A percentile compares a stretch with the other conserved stretches of the same genome.
phyloP scores from a whole-genome alignment of 2,329 filamentous ascomycete genomes.

The Penicillium hordei region DNA sequence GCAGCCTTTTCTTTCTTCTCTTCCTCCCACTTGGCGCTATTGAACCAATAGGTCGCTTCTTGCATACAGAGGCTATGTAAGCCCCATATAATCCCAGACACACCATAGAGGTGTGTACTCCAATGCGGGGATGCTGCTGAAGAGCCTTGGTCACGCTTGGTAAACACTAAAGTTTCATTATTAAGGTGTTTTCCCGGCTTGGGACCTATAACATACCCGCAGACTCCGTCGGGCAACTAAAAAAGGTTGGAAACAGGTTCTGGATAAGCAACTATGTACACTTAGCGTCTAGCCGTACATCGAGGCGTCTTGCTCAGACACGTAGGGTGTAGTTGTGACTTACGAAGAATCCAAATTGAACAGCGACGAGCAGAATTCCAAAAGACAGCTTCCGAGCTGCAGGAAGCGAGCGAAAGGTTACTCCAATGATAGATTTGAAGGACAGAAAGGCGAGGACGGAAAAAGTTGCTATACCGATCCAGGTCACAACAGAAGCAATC shows the following conservation, averaged over 20 bases:
- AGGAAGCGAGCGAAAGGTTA: no score
- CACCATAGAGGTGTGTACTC: background rate
- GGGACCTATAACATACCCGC: background rate
- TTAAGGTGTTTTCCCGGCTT: background rate
- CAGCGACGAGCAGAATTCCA: no score
- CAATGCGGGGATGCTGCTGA: background rate
- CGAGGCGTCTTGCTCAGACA: no score
- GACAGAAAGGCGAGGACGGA: no score
- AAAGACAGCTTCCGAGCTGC: no score
- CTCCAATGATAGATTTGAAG: no score
- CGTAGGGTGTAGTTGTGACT: no score
- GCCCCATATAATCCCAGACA: background rate
- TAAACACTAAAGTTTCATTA: background rate
- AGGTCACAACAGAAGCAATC: no score
- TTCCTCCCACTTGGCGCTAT: background rate
- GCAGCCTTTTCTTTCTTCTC: background rate
- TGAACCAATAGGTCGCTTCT: background rate
- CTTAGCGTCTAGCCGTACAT: no score
- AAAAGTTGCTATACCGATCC: no score
- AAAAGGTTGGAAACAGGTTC: background rate
- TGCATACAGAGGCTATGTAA: background rate
- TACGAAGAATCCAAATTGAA: no score
- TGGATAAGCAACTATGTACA: no score
- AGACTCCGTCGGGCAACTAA: background rate
- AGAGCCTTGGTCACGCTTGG: background rate